Percentiles rank a stretch among this genome's conserved stretches.
Evolutionary conservation across 2,329 filamentous ascomycete species (phyloP).

Genomic region (Xylariaceae sp.): DNA sequence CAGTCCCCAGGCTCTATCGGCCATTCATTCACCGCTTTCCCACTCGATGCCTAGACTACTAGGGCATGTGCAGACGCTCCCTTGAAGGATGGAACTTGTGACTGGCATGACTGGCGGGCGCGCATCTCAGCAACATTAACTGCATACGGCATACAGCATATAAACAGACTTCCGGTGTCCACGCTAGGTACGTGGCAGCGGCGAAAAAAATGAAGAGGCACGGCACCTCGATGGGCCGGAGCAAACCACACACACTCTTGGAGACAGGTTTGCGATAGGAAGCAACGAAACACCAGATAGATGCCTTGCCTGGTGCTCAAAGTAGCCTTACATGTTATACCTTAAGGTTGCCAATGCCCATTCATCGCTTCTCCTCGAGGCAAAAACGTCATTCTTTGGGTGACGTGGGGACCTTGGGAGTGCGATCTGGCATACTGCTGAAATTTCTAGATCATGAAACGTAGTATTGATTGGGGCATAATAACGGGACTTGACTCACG

Average conservation of each 20-base stretch:
- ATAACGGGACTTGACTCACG: background rate
- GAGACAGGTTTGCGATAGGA: too few relatives aligned
- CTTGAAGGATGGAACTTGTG: constrained; percentile 15
- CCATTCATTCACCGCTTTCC: constrained; percentile 27
- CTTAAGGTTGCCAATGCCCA: too few relatives aligned
- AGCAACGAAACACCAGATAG: too few relatives aligned
- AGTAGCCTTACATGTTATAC: too few relatives aligned
- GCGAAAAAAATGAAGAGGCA: constrained; percentile 7
- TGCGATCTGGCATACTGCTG: constrained; percentile 3
- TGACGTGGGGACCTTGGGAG: background rate
- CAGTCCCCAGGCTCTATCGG: constrained; percentile 8
- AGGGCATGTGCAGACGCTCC: constrained; percentile 11
- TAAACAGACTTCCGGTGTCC: constrained; percentile 4
- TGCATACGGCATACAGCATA: constrained; percentile 22
- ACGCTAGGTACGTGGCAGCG: constrained; percentile 12
- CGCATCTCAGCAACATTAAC: constrained; percentile 20
- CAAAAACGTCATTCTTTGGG: background rate
- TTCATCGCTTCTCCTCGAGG: background rate
- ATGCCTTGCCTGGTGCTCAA: too few relatives aligned
- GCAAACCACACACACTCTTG: too few relatives aligned
- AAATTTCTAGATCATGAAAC: constrained; percentile 17
- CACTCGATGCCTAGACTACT: background rate
- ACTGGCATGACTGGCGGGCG: constrained; percentile 22
- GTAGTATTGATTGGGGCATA: constrained; percentile 12
- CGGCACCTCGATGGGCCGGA: too few relatives aligned